Percentiles rank a stretch among this genome's conserved stretches.
Evolutionary conservation across 129 eudicot species (phyloP).

Genomic region (Deinandra increscens): DNA sequence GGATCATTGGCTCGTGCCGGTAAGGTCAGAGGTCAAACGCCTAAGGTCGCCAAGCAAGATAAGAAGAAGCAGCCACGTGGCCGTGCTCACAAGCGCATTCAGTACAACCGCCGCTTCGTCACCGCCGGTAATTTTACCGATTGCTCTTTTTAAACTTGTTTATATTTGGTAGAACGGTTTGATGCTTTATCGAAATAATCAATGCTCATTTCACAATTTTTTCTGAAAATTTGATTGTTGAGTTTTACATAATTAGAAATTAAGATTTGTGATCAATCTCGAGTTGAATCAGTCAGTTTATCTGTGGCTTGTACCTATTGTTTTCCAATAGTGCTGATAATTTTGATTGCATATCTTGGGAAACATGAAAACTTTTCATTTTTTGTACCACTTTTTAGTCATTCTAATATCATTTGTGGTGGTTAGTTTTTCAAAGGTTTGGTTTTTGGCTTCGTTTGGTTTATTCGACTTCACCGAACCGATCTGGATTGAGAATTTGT

Average conservation of each 20-base stretch:
- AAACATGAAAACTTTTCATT: no score
- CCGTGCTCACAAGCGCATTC: slow-evolving; percentile 13
- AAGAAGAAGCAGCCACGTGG: slow-evolving; percentile 19
- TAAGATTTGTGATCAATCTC: background rate
- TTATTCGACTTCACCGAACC: no score
- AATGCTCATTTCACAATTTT: background rate
- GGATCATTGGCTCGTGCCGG: slow-evolving; percentile 16
- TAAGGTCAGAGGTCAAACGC: slow-evolving; percentile 1
- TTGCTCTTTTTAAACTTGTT: background rate
- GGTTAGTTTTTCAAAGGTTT: no score
- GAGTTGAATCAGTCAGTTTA: no score
- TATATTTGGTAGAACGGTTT: no score
- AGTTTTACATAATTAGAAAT: background rate
- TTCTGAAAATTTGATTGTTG: background rate
- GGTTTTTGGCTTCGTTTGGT: no score
- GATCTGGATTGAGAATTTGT: no score
- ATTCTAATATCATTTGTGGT: no score
- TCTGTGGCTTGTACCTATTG: no score
- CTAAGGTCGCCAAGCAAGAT: slow-evolving; percentile 6
- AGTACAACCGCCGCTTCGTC: slow-evolving; percentile 10
- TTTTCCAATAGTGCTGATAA: no score
- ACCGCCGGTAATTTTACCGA: background rate
- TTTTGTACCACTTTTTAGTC: no score
- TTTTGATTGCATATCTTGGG: no score
- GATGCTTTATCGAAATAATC: background rate